Base-by-base conservation (phyloP, 345 rosid genomes). In the Turnera subulata region DNA sequence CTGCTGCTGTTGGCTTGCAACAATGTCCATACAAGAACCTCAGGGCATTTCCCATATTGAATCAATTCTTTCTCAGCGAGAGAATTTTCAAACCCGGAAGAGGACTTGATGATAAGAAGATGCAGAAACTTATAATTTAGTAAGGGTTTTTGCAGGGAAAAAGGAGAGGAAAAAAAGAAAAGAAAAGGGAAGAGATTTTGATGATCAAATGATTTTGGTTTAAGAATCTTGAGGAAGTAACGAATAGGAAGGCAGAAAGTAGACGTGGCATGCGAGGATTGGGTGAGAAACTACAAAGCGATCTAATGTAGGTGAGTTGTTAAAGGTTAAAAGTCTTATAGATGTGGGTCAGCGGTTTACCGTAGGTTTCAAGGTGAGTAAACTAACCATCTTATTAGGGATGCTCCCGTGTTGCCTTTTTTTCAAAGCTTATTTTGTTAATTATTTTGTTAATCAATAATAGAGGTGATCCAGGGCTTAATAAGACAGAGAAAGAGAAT, bases 1-100 rank as follows among this genome's bases (percentile, higher is more conserved):
- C 85, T 2, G 75, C 23, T 19, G 84, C 62, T 47, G 73, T 43
- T 8, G 89, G 77, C 6, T 65, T 64, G 67, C 75, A 64, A 43
- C 87, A 84, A 53, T 62, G 59, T 22, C 72, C 70, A 63, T 56
- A 79, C 4, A 93, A 71, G 43, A 69, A 66, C 43, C 87, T 61
- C 53, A 71, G 19, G 25, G 50, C 75, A 45, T 70, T 70, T 48
- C 74, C 74, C 74, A 70, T 70, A 0, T 58, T 42, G 12, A 38
- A 16, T 0, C 8, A 29, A 29, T 29, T 26, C 42, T 15, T n/a
- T 20, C 11, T 17, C 38, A 55, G 32, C 35, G 24, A 22, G 22
- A 16, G 40, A 44, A n/a, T 1, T 42, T 45, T 1, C 10, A 2
- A 18, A 29, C 10, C 10, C 18, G 6, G 15, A 25, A 24, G 50